phyloP scores from a whole-genome alignment of 257 asterid genomes.

The Rauvolfia tetraphylla region DNA sequence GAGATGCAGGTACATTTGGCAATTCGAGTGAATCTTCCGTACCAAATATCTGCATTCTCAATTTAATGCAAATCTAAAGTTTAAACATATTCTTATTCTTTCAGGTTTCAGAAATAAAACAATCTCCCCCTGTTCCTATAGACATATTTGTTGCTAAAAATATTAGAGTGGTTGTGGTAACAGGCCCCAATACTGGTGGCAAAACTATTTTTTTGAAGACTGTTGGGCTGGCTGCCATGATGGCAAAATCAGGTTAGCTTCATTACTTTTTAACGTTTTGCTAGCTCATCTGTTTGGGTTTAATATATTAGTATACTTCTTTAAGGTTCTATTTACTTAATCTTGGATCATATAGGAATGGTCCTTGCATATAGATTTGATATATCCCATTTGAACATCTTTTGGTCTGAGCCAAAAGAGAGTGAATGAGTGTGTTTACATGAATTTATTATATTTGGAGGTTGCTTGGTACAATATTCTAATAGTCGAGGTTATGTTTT shows the following conservation, averaged over 20 bases:
- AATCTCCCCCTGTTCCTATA: slow-evolving; percentile 75
- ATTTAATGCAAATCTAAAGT: not conserved
- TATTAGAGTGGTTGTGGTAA: slow-evolving; percentile 72
- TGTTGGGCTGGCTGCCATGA: slow-evolving; percentile 94
- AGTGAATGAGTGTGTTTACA: not conserved
- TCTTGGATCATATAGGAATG: not conserved
- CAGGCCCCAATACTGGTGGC: slow-evolving; percentile 99
- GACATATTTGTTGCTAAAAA: slow-evolving; percentile 58
- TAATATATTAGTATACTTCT: not conserved
- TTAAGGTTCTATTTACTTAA: not conserved
- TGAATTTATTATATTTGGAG: not conserved
- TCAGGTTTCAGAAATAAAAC: slow-evolving; percentile 70
- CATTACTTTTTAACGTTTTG: slow-evolving; percentile 5
- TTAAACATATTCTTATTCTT: slow-evolving; percentile 11
- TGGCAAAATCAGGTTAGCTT: slow-evolving; percentile 92
- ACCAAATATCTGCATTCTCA: not conserved
- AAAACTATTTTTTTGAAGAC: slow-evolving; percentile 97
- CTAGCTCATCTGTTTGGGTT: not conserved
- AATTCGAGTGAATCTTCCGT: not conserved
- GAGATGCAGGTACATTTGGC: slow-evolving; percentile 54
- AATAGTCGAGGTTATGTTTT: too few relatives aligned
- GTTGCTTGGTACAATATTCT: not conserved
- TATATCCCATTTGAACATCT: not conserved
- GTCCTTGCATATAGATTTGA: not conserved
- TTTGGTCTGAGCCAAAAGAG: not conserved